Evolutionary conservation across 257 asterid species (phyloP).

Genomic region (Przewalskia tangutica): DNA sequence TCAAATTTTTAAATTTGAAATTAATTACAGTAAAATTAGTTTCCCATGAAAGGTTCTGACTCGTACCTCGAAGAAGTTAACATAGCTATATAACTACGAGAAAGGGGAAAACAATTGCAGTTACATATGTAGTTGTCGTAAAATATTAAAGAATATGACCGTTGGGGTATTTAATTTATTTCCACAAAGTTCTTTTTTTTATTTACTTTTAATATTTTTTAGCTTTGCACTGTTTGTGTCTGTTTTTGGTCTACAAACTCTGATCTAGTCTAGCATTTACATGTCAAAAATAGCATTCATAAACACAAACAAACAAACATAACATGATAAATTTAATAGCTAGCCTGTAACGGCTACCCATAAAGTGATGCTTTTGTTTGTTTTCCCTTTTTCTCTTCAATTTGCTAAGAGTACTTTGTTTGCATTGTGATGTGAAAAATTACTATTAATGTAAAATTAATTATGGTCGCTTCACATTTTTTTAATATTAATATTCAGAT

Average conservation of each 20-base stretch:
- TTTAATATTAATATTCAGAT: too few species aligned
- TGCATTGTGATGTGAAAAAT: constrained; percentile 20
- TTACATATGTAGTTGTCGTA: neutral
- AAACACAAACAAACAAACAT: constrained; percentile 19
- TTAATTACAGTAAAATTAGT: too few species aligned
- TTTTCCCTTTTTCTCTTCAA: constrained; percentile 5
- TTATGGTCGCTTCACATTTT: too few species aligned
- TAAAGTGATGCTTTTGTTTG: constrained; percentile 28
- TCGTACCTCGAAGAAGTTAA: neutral
- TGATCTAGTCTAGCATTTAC: neutral
- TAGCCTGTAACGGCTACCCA: constrained; percentile 53
- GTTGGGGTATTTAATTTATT: constrained; percentile 36
- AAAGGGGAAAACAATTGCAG: neutral
- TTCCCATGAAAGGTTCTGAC: neutral
- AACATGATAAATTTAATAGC: neutral
- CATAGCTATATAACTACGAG: neutral
- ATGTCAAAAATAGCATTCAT: neutral
- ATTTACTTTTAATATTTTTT: neutral
- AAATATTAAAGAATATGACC: constrained; percentile 28
- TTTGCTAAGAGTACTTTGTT: constrained; percentile 10
- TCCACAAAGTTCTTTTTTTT: constrained; percentile 9
- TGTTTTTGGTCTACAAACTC: neutral
- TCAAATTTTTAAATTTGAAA: too few species aligned
- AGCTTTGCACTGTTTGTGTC: neutral
- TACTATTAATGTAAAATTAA: neutral